A percentile compares a stretch with the other conserved stretches of the same genome.
Evolutionary conservation across 2,329 filamentous ascomycete species (phyloP).

Genomic region (Colletotrichum sp.): DNA sequence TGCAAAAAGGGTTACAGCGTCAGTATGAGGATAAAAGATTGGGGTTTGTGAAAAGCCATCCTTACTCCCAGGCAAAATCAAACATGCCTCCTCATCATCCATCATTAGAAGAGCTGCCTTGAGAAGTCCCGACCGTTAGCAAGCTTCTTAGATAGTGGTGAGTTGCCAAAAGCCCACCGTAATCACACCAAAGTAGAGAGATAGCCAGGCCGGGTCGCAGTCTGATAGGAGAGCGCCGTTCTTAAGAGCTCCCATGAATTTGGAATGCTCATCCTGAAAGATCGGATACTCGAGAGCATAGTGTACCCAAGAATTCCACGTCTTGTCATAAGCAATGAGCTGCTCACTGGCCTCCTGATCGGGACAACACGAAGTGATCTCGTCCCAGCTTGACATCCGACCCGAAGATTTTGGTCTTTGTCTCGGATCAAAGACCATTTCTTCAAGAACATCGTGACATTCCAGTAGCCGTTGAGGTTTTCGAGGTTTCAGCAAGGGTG

Average conservation of each 20-base stretch:
- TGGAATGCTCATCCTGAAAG: slow-evolving; percentile 14
- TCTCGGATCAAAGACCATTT: not conserved
- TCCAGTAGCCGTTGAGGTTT: not conserved
- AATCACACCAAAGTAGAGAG: slow-evolving; percentile 24
- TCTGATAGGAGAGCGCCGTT: not conserved
- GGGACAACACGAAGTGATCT: not conserved
- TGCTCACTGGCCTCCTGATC: slow-evolving; percentile 29
- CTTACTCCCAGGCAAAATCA: not conserved
- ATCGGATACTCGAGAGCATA: slow-evolving; percentile 23
- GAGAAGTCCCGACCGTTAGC: not conserved
- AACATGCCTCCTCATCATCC: not conserved
- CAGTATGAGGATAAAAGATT: not conserved
- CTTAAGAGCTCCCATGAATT: not conserved
- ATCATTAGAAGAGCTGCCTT: slow-evolving; percentile 11
- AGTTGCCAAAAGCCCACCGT: not conserved
- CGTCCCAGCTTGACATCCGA: not conserved
- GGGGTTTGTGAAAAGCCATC: not conserved
- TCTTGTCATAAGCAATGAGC: slow-evolving; percentile 11
- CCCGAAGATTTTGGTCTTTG: not conserved
- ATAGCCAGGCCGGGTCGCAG: slow-evolving; percentile 15
- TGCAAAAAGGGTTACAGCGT: not conserved
- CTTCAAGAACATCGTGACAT: not conserved
- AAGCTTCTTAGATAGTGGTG: not conserved
- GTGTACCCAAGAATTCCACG: slow-evolving; percentile 26
- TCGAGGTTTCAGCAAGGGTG: not conserved